These are phyloP conservation scores for Ilyonectria robusta DNA, from an alignment of 2,329 filamentous ascomycete species.

Conservation along the genomic window DNA sequence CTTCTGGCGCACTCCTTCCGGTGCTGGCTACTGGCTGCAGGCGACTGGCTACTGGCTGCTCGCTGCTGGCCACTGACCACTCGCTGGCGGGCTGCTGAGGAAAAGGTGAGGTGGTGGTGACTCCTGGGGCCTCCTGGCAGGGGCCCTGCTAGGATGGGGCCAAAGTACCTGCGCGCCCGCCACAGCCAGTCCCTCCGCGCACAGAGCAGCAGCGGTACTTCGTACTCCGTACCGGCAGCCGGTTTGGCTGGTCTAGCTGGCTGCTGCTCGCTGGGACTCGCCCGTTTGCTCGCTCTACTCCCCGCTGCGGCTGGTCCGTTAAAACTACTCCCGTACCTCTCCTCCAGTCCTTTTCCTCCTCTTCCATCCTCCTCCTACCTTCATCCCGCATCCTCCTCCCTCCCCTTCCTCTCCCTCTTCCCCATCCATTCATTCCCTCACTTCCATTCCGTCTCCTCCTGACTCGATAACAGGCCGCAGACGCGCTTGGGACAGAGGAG, in stretches of 20 bases:
- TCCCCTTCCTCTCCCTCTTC: slow-evolving; percentile 57
- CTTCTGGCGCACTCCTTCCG: slow-evolving; percentile 21
- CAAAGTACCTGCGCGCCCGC: slow-evolving; percentile 26
- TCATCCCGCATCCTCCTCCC: slow-evolving; percentile 58
- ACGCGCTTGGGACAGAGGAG: slow-evolving; percentile 53
- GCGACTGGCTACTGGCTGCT: neutral
- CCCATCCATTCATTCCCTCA: slow-evolving; percentile 70
- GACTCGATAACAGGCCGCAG: slow-evolving; percentile 56
- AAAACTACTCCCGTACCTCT: slow-evolving; percentile 59
- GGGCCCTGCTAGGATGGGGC: slow-evolving; percentile 22
- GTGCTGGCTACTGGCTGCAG: slow-evolving; percentile 1
- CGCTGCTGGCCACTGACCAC: neutral
- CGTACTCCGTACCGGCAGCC: slow-evolving; percentile 4
- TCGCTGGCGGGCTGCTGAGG: slow-evolving; percentile 19
- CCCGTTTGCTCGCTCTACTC: slow-evolving; percentile 6
- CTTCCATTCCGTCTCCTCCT: slow-evolving; percentile 59
- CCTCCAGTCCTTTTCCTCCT: slow-evolving; percentile 70
- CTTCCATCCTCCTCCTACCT: slow-evolving; percentile 68
- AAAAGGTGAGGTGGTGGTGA: slow-evolving; percentile 22
- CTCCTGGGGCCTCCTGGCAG: slow-evolving; percentile 15
- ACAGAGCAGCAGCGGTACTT: slow-evolving; percentile 27
- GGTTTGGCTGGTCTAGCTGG: slow-evolving; percentile 21
- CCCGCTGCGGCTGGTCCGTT: slow-evolving; percentile 47
- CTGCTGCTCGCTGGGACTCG: slow-evolving; percentile 1
- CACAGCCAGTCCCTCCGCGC: slow-evolving; percentile 25